Evolutionary conservation across 31 red algal genomes (phyloP).

Genomic region (Asparagopsis taxiformis): DNA sequence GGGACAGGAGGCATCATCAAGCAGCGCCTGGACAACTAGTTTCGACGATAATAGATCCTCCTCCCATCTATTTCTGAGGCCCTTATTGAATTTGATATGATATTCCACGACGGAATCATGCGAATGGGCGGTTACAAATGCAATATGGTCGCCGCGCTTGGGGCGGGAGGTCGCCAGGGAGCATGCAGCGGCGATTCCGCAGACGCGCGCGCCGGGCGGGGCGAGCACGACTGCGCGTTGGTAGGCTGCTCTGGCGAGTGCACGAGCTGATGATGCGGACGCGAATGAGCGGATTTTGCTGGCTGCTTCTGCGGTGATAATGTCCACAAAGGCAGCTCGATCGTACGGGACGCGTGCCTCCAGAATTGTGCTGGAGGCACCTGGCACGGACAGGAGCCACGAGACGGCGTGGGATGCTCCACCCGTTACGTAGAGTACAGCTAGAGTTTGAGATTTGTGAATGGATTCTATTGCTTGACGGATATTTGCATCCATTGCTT

Average conservation of each 20-base stretch:
- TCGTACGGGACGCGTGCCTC: slow-evolving; percentile 59
- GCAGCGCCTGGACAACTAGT: slow-evolving; percentile 64
- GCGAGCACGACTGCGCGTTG: slow-evolving; percentile 54
- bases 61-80: slow-evolving; percentile 25
- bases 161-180: slow-evolving; percentile 14
- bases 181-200: slow-evolving; percentile 65
- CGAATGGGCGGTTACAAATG: slow-evolving; percentile 49
- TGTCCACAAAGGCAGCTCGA: slow-evolving; percentile 2
- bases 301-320: slow-evolving; percentile 4
- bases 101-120: slow-evolving; percentile 38
- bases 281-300: slow-evolving; percentile 15
- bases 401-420: slow-evolving; percentile 53
- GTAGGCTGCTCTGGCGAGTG: slow-evolving; percentile 57
- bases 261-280: slow-evolving; percentile 43
- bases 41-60: slow-evolving; percentile 59
- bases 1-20: too few species aligned
- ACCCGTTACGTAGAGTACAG: slow-evolving; percentile 62
- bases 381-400: slow-evolving; percentile 65
- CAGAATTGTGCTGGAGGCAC: slow-evolving; percentile 59
- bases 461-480: slow-evolving; percentile 46
- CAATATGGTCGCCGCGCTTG: slow-evolving; percentile 44
- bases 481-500: slow-evolving; percentile 50
- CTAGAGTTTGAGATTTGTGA: slow-evolving; percentile 45
- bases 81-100: slow-evolving; percentile 40
- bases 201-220: slow-evolving; percentile 42